Base-by-base conservation (phyloP, 352 stramenopile species). In the Phytophthora quininea region DNA sequence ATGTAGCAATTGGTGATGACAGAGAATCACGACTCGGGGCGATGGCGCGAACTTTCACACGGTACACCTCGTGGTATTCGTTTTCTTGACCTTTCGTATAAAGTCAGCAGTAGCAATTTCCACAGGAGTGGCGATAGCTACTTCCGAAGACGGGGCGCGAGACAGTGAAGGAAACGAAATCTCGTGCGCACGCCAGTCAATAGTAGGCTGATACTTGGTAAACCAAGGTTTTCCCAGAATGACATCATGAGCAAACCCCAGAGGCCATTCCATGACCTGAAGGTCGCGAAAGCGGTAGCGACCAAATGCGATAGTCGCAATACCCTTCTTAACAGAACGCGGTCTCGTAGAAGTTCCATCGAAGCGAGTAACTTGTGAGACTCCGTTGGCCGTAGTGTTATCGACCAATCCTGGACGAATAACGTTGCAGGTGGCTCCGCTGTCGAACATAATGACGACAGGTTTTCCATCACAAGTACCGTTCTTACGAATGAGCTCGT, bases 221-320 rank as follows among this genome's bases (percentile, higher is more conserved):
- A 71, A 71, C 50, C 50, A 58, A 27, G 51, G 56, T 54, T 65
- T 64, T 53, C 56, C 63, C 6, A 65, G 40, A 19, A 71, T 66
- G 27, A 58, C 50, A 53, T 71, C 55, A 60, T 69, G 54, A 45
- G 29, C 38, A 15, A 35, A 53, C 14, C 38, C 38, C 38, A 65
- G 24, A 24, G 48, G 38, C 49, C 49, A 65, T 58, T 65, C 58
- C 58, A 64, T 57, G 31, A 58, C 49, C 10, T 65, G 48, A 6
- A 54, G 7, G 4, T 65, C 37, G 11, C 27, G 40, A 12, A 59
- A 59, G 31, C 53, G 53, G 27, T 52, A 59, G 43, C 43, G 43
- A 50, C 43, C 43, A 50, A 50, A 50, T 15, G 43, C 11, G 19
- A 50, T 50, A 27, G 43, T 50, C 43, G 19, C 43, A 50, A 8